Evolutionary conservation across 2,329 filamentous ascomycete species (phyloP).

Genomic region (Didymella lethalis): DNA sequence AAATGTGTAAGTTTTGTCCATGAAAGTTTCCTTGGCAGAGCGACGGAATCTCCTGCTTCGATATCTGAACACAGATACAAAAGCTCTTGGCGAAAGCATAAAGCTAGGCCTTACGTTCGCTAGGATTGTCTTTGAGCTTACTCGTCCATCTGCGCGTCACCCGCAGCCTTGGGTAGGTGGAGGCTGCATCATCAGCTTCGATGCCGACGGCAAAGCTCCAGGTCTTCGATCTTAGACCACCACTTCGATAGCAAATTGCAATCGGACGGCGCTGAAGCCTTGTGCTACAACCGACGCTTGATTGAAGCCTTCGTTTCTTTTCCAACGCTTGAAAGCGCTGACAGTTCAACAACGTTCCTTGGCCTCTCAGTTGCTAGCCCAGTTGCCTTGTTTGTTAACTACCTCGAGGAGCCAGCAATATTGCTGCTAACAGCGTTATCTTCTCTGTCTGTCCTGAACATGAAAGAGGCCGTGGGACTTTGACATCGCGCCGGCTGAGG

Average conservation of each 20-base stretch:
- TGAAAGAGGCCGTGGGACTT: background rate
- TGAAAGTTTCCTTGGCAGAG: background rate
- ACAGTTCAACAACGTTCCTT: background rate
- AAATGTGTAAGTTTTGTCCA: background rate
- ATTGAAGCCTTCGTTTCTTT: background rate
- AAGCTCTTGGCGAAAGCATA: background rate
- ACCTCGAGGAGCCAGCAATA: background rate
- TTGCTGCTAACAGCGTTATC: background rate
- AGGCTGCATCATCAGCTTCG: background rate
- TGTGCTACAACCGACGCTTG: slow-evolving; percentile 1
- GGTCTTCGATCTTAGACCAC: background rate
- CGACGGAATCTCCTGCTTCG: background rate
- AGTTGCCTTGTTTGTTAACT: background rate
- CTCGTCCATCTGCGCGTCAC: background rate
- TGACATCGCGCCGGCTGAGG: slow-evolving; percentile 2
- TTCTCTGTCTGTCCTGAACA: background rate
- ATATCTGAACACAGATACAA: background rate
- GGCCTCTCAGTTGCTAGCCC: background rate
- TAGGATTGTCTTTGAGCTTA: background rate
- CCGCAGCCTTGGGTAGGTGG: background rate
- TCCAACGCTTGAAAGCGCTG: too few species aligned
- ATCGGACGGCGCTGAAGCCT: slow-evolving; percentile 1
- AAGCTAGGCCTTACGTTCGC: background rate
- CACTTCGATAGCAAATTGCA: background rate
- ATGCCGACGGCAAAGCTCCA: background rate